phyloP scores from a whole-genome alignment of 805 yeast species.

The Candida methanosorbosa region DNA sequence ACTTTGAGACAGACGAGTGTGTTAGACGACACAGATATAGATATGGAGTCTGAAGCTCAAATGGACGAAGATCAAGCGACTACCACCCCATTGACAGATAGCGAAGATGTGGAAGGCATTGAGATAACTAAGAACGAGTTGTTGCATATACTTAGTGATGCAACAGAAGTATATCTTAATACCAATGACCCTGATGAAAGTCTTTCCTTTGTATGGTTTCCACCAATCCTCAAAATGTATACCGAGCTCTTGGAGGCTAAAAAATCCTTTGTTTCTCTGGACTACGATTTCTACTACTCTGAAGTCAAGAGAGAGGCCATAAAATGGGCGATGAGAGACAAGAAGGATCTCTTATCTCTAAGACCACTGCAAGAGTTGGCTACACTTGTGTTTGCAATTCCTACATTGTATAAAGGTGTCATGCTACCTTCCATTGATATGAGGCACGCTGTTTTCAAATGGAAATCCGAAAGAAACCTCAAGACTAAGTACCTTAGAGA shows the following conservation, averaged over 20 bases:
- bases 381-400: conserved; percentile 11
- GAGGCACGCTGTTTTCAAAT: conserved; percentile 17
- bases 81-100: neutral
- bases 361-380: too few species aligned
- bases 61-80: neutral
- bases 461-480: conserved; percentile 10
- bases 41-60: neutral
- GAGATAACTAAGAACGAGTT: neutral
- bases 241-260: conserved; percentile 10
- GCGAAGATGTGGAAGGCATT: neutral
- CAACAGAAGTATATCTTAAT: neutral
- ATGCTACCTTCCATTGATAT: conserved; percentile 15
- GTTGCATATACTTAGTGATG: neutral
- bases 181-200: neutral
- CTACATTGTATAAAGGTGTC: conserved; percentile 7
- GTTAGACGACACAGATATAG: neutral
- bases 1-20: too few species aligned
- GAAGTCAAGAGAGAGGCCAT: conserved; percentile 12
- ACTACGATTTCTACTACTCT: conserved; percentile 13
- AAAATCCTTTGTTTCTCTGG: conserved; percentile 2
- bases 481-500: conserved; percentile 10
- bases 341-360: too few species aligned
- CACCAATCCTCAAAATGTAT: conserved; percentile 16
- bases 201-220: conserved; percentile 12
- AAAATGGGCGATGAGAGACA: too few species aligned